These are phyloP conservation scores for Pseudonitzschia pungens DNA, from an alignment of 108 stramenopile species.

Conservation along the genomic window DNA sequence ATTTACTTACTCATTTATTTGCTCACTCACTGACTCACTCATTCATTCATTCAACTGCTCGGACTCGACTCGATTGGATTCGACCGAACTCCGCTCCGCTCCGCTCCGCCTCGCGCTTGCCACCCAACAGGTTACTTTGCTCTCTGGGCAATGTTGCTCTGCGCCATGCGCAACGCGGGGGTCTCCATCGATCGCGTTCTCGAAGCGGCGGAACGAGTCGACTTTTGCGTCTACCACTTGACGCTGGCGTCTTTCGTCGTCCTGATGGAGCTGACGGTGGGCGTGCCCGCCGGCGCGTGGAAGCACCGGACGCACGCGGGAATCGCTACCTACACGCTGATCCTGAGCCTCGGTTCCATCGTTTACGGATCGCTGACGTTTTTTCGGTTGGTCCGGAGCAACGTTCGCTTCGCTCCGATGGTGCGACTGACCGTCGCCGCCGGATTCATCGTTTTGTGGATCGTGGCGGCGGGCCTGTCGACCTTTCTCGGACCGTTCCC, in stretches of 20 bases:
- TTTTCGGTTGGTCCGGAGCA: too few relatives aligned
- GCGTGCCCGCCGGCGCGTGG: neutral
- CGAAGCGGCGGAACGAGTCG: neutral
- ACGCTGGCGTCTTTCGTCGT: neutral
- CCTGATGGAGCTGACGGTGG: neutral
- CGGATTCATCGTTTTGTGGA: neutral
- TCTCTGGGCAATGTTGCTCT: slow-evolving; percentile 6
- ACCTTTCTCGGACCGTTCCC: slow-evolving; percentile 6
- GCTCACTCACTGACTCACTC: neutral
- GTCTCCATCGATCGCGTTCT: neutral
- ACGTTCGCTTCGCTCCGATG: neutral
- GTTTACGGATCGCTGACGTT: neutral
- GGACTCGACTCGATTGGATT: neutral
- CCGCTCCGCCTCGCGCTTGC: neutral
- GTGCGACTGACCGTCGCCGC: neutral
- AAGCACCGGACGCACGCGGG: too few relatives aligned
- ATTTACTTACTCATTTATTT: neutral
- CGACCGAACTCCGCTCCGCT: neutral
- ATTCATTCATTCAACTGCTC: too few relatives aligned
- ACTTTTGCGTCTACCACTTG: neutral
- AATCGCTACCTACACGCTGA: neutral
- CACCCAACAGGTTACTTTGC: neutral
- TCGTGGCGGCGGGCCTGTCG: neutral
- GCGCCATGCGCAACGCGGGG: neutral
- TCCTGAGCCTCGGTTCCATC: neutral